These are phyloP conservation scores for Tricholoma terreum DNA, from an alignment of 768 basidiomycete genomes.

Conservation along the genomic window DNA sequence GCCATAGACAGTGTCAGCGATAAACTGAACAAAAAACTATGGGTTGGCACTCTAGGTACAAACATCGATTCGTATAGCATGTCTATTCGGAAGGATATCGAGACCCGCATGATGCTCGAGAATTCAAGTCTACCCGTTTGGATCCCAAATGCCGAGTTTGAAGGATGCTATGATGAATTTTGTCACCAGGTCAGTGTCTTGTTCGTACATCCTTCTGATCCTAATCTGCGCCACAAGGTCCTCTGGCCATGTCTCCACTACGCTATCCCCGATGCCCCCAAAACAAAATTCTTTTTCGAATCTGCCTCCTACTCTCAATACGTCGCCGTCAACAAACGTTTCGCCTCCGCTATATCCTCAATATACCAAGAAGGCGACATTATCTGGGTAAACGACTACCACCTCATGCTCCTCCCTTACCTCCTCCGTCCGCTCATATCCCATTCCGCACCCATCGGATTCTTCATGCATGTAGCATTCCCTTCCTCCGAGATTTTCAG, in stretches of 20 bases:
- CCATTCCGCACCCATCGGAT: conserved; percentile 67
- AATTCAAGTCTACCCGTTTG: conserved; percentile 55
- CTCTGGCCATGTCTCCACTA: conserved; percentile 89
- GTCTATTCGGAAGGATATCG: conserved; percentile 54
- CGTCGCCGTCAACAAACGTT: conserved; percentile 84
- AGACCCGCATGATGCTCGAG: conserved; percentile 44
- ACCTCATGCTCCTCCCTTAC: conserved; percentile 88
- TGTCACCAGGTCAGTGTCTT: conserved; percentile 57
- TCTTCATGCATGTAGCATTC: conserved; percentile 97
- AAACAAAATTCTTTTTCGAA: conserved; percentile 80
- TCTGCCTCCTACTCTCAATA: conserved; percentile 82
- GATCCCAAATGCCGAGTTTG: conserved; percentile 80
- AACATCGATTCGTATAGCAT: conserved; percentile 63
- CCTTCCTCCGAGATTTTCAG: conserved; percentile 95
- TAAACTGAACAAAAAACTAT: conserved; percentile 45
- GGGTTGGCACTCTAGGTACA: conserved; percentile 75
- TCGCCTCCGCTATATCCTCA: conserved; percentile 79
- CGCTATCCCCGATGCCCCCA: conserved; percentile 83
- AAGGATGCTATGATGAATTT: conserved; percentile 80
- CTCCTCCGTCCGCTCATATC: conserved; percentile 73
- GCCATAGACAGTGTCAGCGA: conserved; percentile 68
- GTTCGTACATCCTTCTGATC: background rate
- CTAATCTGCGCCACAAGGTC: conserved; percentile 30
- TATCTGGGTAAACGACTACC: conserved; percentile 94
- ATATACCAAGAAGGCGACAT: conserved; percentile 89